Conservation (phyloP, 2,329 filamentous ascomycete genomes). For the Xylariaceae sp. region DNA sequence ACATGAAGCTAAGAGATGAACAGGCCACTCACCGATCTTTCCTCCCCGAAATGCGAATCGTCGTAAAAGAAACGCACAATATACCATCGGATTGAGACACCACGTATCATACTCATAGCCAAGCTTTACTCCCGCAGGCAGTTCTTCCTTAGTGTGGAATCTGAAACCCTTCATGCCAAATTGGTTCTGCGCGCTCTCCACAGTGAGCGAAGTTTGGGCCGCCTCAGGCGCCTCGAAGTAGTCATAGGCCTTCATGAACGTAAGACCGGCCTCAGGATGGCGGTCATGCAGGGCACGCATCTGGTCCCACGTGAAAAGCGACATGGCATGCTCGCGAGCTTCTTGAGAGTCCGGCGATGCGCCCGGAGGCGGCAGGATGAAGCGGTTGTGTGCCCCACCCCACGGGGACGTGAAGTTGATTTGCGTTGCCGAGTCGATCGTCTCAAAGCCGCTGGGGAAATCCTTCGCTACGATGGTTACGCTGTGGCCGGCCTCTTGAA, state of each 20-base stretch:
- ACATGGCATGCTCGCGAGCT: conserved; percentile 50
- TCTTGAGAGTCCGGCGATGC: conserved; percentile 36
- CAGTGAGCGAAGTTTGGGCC: conserved; percentile 47
- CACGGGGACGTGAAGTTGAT: conserved; percentile 64
- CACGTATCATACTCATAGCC: conserved; percentile 60
- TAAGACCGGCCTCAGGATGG: conserved; percentile 52
- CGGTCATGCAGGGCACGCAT: conserved; percentile 45
- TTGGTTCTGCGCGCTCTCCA: conserved; percentile 36
- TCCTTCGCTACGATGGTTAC: conserved; percentile 54
- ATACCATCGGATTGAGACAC: conserved; percentile 61
- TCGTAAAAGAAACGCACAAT: conserved; percentile 55
- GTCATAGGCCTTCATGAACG: conserved; percentile 56
- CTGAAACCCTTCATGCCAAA: conserved; percentile 48
- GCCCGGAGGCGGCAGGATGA: conserved; percentile 48
- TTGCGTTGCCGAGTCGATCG: conserved; percentile 45
- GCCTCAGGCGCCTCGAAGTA: conserved; percentile 54
- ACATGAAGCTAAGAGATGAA: not conserved
- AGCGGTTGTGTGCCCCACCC: conserved; percentile 63
- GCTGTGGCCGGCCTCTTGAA: conserved; percentile 48
- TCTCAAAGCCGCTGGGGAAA: conserved; percentile 55
- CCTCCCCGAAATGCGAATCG: conserved; percentile 48
- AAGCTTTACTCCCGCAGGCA: conserved; percentile 51
- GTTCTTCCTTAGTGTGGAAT: conserved; percentile 43
- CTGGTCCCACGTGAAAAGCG: conserved; percentile 49
- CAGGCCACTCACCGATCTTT: conserved; percentile 22